Percentiles rank a stretch among this genome's conserved stretches.
Evolutionary conservation across 257 asterid genomes (phyloP).

Genomic region (Ligustrum vulgare): DNA sequence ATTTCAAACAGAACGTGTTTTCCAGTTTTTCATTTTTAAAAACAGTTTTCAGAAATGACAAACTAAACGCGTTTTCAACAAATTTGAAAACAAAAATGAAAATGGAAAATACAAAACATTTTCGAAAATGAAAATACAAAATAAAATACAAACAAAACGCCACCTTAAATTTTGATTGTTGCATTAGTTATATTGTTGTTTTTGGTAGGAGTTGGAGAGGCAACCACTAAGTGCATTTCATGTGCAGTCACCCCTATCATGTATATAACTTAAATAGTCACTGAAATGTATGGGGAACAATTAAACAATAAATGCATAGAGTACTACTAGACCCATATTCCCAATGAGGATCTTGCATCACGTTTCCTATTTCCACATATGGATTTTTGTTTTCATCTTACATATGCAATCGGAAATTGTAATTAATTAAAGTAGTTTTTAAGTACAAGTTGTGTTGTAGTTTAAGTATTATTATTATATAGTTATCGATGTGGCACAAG

Average conservation of each 20-base stretch:
- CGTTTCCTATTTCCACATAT: background rate
- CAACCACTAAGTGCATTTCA: slow-evolving; percentile 27
- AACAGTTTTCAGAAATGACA: too few species aligned
- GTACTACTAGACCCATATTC: background rate
- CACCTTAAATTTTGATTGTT: background rate
- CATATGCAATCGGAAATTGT: background rate
- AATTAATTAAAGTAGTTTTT: background rate
- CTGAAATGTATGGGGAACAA: background rate
- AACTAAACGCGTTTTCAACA: too few species aligned
- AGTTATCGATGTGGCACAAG: background rate
- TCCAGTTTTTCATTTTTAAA: too few species aligned
- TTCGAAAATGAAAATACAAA: too few species aligned
- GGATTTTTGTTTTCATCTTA: background rate
- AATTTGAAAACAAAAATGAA: too few species aligned
- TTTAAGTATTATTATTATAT: background rate
- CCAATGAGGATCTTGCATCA: background rate
- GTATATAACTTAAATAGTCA: too few species aligned
- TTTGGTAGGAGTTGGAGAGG: background rate
- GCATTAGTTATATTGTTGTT: background rate
- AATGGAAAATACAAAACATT: too few species aligned
- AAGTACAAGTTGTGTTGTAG: slow-evolving; percentile 19
- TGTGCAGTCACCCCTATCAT: slow-evolving; percentile 4
- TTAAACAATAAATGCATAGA: background rate
- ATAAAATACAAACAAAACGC: too few species aligned
- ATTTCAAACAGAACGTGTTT: too few species aligned